phyloP scores from a whole-genome alignment of 805 yeast species.

The Wickerhamomyces pijperi region DNA sequence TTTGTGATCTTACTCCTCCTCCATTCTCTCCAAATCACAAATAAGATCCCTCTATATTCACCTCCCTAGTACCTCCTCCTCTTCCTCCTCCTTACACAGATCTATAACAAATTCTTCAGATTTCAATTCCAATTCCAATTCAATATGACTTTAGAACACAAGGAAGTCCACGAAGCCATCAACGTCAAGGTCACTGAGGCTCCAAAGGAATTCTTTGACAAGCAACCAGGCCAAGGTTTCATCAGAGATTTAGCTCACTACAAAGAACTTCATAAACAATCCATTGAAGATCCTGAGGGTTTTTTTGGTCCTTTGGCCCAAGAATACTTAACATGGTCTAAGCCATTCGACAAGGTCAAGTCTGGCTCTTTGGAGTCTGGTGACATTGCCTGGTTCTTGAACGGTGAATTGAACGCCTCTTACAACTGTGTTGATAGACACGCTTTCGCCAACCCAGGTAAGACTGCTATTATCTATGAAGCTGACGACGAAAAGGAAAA shows the following conservation, averaged over 20 bases:
- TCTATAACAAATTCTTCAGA: too few species aligned
- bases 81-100: neutral
- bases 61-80: too few species aligned
- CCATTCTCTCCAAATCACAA: too few species aligned
- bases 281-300: constrained; percentile 66
- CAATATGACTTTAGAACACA: constrained; percentile 14
- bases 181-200: constrained; percentile 20
- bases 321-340: constrained; percentile 69
- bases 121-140: neutral
- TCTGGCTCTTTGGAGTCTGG: constrained; percentile 59
- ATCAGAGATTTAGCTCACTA: constrained; percentile 46
- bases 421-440: constrained; percentile 95
- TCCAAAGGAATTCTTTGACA: constrained; percentile 28
- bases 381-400: constrained; percentile 87
- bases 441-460: constrained; percentile 79
- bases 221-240: constrained; percentile 25
- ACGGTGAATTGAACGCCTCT: constrained; percentile 86
- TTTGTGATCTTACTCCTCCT: too few species aligned
- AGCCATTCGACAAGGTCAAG: constrained; percentile 50
- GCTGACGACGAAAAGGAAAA: constrained; percentile 83
- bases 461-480: constrained; percentile 79
- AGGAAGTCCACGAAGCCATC: constrained; percentile 29
- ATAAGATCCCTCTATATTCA: neutral
- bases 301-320: constrained; percentile 76
- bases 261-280: constrained; percentile 55